These are phyloP conservation scores for Penicillium sp. DNA, from an alignment of 2,329 filamentous ascomycete species.

Conservation along the genomic window DNA sequence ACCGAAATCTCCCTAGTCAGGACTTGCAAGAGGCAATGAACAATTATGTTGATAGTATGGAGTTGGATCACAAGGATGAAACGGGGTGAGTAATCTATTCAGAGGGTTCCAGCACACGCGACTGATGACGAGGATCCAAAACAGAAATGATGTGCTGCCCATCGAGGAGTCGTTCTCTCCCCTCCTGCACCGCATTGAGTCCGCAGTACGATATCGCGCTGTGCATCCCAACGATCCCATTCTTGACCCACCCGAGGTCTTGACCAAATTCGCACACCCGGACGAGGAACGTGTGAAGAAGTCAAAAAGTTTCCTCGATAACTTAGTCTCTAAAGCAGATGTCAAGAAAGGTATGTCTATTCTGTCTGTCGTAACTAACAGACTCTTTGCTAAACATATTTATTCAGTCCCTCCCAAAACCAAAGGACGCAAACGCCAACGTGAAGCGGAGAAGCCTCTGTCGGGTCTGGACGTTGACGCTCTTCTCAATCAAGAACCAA, in stretches of 20 bases:
- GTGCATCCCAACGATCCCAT: conserved; percentile 70
- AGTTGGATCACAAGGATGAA: conserved; percentile 75
- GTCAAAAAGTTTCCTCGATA: conserved; percentile 62
- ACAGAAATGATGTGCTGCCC: conserved; percentile 69
- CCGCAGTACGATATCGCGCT: conserved; percentile 82
- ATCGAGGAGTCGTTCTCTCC: conserved; percentile 85
- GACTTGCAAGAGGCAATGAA: conserved; percentile 81
- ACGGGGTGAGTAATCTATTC: conserved; percentile 61
- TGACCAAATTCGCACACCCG: conserved; percentile 74
- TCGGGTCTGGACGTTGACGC: conserved; percentile 87
- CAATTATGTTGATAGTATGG: conserved; percentile 91
- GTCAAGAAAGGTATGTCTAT: conserved; percentile 73
- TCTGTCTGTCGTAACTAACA: conserved; percentile 31
- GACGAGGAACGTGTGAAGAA: conserved; percentile 68
- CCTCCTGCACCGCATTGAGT: conserved; percentile 83
- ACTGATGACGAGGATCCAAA: conserved; percentile 36
- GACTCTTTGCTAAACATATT: conserved; percentile 25
- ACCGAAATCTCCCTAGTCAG: conserved; percentile 78
- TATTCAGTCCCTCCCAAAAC: conserved; percentile 74
- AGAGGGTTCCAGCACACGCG: neutral
- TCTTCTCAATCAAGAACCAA: conserved; percentile 67
- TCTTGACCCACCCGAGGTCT: conserved; percentile 63
- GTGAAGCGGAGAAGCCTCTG: conserved; percentile 76
- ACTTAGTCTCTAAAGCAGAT: conserved; percentile 70
- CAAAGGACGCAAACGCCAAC: conserved; percentile 70